Evolutionary conservation across 306 rosid genomes (phyloP).

Genomic region (Rubus idaeus): DNA sequence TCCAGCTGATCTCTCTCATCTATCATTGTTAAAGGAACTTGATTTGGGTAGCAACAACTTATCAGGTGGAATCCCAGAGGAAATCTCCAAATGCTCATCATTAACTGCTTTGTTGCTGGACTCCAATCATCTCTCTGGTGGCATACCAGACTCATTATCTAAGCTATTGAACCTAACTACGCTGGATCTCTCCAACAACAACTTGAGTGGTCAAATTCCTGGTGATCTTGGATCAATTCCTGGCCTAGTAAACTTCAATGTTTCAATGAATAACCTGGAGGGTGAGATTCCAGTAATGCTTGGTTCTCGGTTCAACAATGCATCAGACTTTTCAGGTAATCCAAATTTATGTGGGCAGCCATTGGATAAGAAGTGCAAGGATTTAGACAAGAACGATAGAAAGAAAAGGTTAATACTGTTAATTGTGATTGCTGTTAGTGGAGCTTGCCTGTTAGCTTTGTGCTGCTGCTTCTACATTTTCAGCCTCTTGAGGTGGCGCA

Average conservation of each 20-base stretch:
- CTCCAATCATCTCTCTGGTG: slow-evolving; percentile 66
- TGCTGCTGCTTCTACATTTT: slow-evolving; percentile 88
- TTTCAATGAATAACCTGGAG: slow-evolving; percentile 61
- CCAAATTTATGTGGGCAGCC: slow-evolving; percentile 70
- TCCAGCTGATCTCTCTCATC: slow-evolving; percentile 68
- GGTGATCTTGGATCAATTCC: slow-evolving; percentile 48
- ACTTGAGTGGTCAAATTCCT: slow-evolving; percentile 73
- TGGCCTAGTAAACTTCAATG: slow-evolving; percentile 60
- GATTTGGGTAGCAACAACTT: slow-evolving; percentile 72
- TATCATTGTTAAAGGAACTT: slow-evolving; percentile 53
- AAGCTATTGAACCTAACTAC: slow-evolving; percentile 51
- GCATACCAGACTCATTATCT: slow-evolving; percentile 61
- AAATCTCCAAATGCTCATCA: slow-evolving; percentile 64
- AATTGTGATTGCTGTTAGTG: slow-evolving; percentile 47
- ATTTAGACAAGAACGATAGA: slow-evolving; percentile 25
- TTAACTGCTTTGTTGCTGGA: slow-evolving; percentile 49
- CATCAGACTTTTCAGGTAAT: slow-evolving; percentile 59
- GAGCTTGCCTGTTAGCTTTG: slow-evolving; percentile 51
- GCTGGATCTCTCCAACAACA: slow-evolving; percentile 76
- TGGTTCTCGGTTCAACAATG: slow-evolving; percentile 65
- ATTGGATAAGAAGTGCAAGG: slow-evolving; percentile 45
- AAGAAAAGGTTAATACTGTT: slow-evolving; percentile 63
- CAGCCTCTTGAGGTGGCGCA: slow-evolving; percentile 82
- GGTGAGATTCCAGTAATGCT: slow-evolving; percentile 69
- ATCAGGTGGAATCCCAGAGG: slow-evolving; percentile 69